Conservation (phyloP, 805 yeast species). For the Limtongozyma cylindracea region DNA sequence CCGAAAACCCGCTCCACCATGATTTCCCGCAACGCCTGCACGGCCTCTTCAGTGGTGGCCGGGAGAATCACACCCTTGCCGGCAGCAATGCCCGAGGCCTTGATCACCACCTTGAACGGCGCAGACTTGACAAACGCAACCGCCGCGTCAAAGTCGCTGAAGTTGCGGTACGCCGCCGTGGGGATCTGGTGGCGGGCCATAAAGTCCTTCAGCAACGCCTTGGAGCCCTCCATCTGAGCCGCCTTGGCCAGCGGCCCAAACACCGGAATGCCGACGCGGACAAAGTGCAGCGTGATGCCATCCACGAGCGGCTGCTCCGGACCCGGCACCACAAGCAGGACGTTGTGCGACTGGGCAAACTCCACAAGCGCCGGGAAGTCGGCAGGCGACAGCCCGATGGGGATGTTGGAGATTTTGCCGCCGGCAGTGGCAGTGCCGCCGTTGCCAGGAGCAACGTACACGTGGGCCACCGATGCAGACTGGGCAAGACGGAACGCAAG, state of each 20-base stretch:
- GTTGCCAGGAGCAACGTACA: conserved; percentile 91
- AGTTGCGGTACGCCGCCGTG: conserved; percentile 76
- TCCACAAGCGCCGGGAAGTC: conserved; percentile 47
- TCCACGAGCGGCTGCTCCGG: conserved; percentile 99
- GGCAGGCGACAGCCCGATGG: conserved; percentile 30
- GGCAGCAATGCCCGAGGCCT: conserved; percentile 96
- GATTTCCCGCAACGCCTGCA: conserved; percentile 57
- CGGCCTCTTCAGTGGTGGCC: conserved; percentile 58
- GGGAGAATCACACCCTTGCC: conserved; percentile 98
- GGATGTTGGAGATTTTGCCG: conserved; percentile 39
- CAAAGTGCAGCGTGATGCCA: conserved; percentile 56
- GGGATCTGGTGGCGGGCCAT: conserved; percentile 87
- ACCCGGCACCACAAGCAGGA: conserved; percentile 76
- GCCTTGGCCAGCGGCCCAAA: conserved; percentile 91
- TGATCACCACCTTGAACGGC: conserved; percentile 64
- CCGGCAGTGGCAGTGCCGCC: conserved; percentile 49
- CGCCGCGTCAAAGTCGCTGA: conserved; percentile 56
- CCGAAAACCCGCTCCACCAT: conserved; percentile 87
- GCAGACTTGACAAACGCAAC: conserved; percentile 36
- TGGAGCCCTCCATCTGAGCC: conserved; percentile 91
- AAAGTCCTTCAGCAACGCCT: conserved; percentile 79
- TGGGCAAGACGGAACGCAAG: conserved; percentile 76
- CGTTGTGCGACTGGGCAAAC: conserved; percentile 43
- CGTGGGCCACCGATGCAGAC: conserved; percentile 41
- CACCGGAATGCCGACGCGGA: conserved; percentile 74